Percentiles rank a stretch among this genome's conserved stretches.
Evolutionary conservation across 805 yeast genomes (phyloP).

Genomic region (Kodamaea neixiangensis): DNA sequence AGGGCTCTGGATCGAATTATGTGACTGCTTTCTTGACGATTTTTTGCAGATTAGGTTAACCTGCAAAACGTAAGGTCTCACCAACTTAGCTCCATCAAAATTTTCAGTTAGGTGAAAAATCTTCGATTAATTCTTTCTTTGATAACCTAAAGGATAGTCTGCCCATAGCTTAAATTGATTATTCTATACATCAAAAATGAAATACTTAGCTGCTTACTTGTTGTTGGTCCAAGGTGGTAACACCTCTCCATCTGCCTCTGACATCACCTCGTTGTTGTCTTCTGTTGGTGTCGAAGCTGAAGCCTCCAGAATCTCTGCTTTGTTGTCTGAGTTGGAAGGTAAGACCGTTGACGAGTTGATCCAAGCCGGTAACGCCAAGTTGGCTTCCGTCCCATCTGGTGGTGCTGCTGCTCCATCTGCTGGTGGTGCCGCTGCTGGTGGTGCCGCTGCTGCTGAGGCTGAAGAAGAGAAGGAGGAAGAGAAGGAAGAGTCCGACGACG

Average conservation of each 20-base stretch:
- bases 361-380: constrained; percentile 93
- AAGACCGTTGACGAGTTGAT: constrained; percentile 87
- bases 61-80: neutral
- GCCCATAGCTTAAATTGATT: constrained; percentile 79
- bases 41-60: neutral
- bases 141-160: constrained; percentile 72
- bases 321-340: constrained; percentile 88
- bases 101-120: constrained; percentile 4
- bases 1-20: neutral
- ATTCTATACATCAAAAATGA: constrained; percentile 64
- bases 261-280: constrained; percentile 83
- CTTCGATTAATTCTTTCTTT: constrained; percentile 6
- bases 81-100: neutral
- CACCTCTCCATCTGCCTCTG: constrained; percentile 90
- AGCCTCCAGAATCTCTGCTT: constrained; percentile 77
- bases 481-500: constrained; percentile 64
- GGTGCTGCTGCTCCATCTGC: constrained; percentile 90
- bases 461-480: constrained; percentile 71
- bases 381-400: constrained; percentile 97
- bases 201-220: constrained; percentile 99
- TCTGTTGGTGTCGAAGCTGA: constrained; percentile 97
- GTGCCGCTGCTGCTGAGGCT: constrained; percentile 68
- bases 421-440: constrained; percentile 71
- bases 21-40: constrained; percentile 7
- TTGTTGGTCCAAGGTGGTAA: constrained; percentile 97